Percentiles rank a stretch among this genome's conserved stretches.
phyloP scores from a whole-genome alignment of 345 rosid genomes.

The Mallotus nudiflorus region DNA sequence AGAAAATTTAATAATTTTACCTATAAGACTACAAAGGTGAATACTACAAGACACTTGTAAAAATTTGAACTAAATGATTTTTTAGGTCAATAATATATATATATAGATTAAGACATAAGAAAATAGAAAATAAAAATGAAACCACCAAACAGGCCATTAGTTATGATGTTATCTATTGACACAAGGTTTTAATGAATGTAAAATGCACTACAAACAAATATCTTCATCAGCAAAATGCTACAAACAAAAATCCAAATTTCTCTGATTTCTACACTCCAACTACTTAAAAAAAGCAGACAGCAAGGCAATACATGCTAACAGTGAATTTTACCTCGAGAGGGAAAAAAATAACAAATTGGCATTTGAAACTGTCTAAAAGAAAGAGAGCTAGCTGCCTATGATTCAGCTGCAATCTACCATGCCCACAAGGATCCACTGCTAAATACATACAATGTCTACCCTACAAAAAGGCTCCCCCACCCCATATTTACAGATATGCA shows the following conservation, averaged over 20 bases:
- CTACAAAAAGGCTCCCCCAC: constrained; percentile 10
- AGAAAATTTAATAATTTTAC: too few relatives aligned
- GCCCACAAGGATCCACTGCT: constrained; percentile 11
- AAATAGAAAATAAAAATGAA: too few relatives aligned
- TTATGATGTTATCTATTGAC: too few relatives aligned
- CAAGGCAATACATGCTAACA: constrained; percentile 12
- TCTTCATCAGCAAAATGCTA: background rate
- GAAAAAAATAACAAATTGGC: constrained; percentile 10
- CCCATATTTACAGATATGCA: constrained; percentile 32
- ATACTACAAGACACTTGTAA: too few relatives aligned
- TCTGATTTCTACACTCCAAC: background rate
- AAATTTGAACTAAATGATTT: too few relatives aligned
- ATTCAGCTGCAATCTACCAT: constrained; percentile 15
- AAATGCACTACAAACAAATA: constrained; percentile 3
- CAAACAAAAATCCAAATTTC: background rate
- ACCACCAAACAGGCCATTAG: too few relatives aligned
- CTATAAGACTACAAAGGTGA: too few relatives aligned
- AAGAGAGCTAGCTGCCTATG: constrained; percentile 12
- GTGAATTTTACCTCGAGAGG: constrained; percentile 7
- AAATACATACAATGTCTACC: constrained; percentile 8
- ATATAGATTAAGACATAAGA: too few relatives aligned
- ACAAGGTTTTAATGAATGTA: background rate
- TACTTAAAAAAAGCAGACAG: background rate
- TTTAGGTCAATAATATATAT: too few relatives aligned
- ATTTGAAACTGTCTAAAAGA: constrained; percentile 11